A percentile compares a stretch with the other conserved stretches of the same genome.
These are phyloP conservation scores for Penicillium fuscoglaucum DNA, from an alignment of 2,329 filamentous ascomycete genomes.

Conservation along the genomic window DNA sequence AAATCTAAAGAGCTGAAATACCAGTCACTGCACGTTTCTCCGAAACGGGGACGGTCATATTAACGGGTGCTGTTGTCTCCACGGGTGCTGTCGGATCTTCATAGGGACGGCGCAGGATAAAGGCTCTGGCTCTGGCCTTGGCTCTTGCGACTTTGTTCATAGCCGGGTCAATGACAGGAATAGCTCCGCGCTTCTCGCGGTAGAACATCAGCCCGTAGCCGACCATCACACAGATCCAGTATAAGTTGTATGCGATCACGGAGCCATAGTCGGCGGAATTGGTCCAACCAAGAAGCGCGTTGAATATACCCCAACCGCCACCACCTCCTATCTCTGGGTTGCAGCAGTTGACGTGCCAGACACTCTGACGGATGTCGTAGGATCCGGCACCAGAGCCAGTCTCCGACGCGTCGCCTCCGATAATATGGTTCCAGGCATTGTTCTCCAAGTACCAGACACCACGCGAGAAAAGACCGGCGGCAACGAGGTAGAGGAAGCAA, in stretches of 20 bases:
- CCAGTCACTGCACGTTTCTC: neutral
- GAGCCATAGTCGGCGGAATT: slow-evolving; percentile 87
- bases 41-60: neutral
- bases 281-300: slow-evolving; percentile 80
- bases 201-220: slow-evolving; percentile 21
- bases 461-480: slow-evolving; percentile 77
- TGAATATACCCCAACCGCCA: slow-evolving; percentile 83
- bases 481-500: slow-evolving; percentile 80
- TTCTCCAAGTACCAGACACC: slow-evolving; percentile 73
- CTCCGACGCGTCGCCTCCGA: slow-evolving; percentile 56
- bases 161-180: slow-evolving; percentile 22
- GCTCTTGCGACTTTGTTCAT: slow-evolving; percentile 6
- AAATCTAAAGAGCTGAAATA: neutral
- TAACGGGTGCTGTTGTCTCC: neutral
- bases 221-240: slow-evolving; percentile 58
- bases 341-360: slow-evolving; percentile 87
- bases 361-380: slow-evolving; percentile 73
- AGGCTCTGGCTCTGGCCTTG: slow-evolving; percentile 20
- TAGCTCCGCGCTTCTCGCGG: slow-evolving; percentile 19
- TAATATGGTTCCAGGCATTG: slow-evolving; percentile 50
- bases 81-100: slow-evolving; percentile 4
- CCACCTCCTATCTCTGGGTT: slow-evolving; percentile 70
- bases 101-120: slow-evolving; percentile 17
- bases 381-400: slow-evolving; percentile 69
- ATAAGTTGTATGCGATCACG: slow-evolving; percentile 81